phyloP scores from a whole-genome alignment of 176 grass and related monocot species.

The Alloteropsis semialata region DNA sequence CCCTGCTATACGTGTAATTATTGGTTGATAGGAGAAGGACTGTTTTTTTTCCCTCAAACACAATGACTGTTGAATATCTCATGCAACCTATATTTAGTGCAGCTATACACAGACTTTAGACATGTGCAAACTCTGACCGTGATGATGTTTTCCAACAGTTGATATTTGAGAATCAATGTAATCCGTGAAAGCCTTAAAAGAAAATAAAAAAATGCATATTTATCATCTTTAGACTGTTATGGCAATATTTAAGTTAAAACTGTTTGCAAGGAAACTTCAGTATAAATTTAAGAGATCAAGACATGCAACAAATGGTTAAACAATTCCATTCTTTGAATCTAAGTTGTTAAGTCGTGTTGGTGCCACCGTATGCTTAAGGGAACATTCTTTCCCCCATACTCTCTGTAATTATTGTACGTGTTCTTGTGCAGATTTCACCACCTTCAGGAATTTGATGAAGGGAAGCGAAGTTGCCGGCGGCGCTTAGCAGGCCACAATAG shows the following conservation, averaged over 20 bases:
- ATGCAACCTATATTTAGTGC: neutral
- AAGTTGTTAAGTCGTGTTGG: neutral
- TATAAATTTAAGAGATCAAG: neutral
- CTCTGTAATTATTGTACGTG: constrained; percentile 19
- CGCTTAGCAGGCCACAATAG: constrained; percentile 92
- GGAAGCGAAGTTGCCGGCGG: constrained; percentile 92
- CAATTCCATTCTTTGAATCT: constrained; percentile 6
- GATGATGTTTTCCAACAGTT: neutral
- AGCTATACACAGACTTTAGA: neutral
- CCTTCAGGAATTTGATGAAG: constrained; percentile 98
- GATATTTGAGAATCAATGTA: constrained; percentile 5
- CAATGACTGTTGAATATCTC: neutral
- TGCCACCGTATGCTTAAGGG: neutral
- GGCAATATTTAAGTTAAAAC: neutral
- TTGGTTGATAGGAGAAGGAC: neutral
- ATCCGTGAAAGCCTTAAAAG: neutral
- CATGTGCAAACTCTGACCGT: neutral
- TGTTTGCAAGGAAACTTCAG: neutral
- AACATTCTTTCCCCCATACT: neutral
- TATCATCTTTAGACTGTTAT: neutral
- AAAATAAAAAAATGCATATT: neutral
- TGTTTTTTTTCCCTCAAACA: too few relatives aligned
- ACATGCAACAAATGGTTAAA: neutral
- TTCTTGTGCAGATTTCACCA: constrained; percentile 75
- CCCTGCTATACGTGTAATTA: neutral